These are phyloP conservation scores for Globisporangium camurandrum DNA, from an alignment of 352 stramenopile genomes.

Conservation along the genomic window DNA sequence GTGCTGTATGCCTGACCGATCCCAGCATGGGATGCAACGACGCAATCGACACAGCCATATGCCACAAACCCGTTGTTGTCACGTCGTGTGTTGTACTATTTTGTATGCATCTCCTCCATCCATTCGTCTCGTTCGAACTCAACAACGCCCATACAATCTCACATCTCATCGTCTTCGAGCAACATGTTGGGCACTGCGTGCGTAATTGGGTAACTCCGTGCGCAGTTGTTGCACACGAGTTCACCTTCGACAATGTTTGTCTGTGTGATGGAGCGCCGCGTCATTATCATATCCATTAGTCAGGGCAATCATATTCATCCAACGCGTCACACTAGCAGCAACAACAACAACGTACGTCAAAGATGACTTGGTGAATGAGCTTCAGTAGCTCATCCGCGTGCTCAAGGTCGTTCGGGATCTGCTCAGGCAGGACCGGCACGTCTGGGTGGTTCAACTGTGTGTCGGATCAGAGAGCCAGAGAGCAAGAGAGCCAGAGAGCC, in stretches of 20 bases:
- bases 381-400: constrained; percentile 64
- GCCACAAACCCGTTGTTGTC: too few relatives aligned
- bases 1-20: too few relatives aligned
- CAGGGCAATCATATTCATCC: constrained; percentile 1
- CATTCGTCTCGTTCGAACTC: neutral
- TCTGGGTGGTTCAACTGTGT: constrained; percentile 72
- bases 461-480: neutral
- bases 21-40: too few relatives aligned
- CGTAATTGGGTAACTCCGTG: constrained; percentile 64
- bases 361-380: constrained; percentile 72
- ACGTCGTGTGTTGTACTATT: too few relatives aligned
- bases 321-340: neutral
- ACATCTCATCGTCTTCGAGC: constrained; percentile 82
- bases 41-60: too few relatives aligned
- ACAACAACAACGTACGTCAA: constrained; percentile 46
- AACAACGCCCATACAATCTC: neutral
- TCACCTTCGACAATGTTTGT: constrained; percentile 83
- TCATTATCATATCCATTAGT: neutral
- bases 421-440: constrained; percentile 58
- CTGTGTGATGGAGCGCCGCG: constrained; percentile 15
- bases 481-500: neutral
- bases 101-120: neutral
- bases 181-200: constrained; percentile 84
- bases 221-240: constrained; percentile 81
- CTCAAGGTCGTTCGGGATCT: constrained; percentile 45